phyloP scores from a whole-genome alignment of 108 stramenopile genomes.

The Epipyxis sp. region DNA sequence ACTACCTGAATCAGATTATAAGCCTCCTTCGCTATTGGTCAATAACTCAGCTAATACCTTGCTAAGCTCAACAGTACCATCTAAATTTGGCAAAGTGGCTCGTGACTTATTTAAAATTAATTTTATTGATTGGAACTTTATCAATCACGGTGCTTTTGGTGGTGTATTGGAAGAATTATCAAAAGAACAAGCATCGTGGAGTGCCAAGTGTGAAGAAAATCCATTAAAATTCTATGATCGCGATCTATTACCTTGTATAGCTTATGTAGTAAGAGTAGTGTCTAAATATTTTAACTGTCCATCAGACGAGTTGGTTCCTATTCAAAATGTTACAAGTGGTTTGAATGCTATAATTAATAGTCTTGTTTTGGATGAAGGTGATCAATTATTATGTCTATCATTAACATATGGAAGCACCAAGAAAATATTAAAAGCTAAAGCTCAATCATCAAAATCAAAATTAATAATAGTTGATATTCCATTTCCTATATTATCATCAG shows the following conservation, averaged over 20 bases:
- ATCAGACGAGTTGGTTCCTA: not conserved
- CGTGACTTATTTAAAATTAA: not conserved
- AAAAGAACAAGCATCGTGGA: not conserved
- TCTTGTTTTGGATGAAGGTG: not conserved
- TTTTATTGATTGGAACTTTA: not conserved
- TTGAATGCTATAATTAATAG: not conserved
- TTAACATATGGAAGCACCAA: constrained; percentile 9
- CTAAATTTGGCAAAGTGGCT: not conserved
- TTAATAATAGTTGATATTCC: not conserved
- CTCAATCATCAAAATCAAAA: no score
- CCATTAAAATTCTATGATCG: constrained; percentile 11
- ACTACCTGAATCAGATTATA: not conserved
- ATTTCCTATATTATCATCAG: not conserved
- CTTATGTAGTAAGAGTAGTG: not conserved
- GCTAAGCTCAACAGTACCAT: not conserved
- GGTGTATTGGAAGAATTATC: not conserved
- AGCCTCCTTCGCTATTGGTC: not conserved
- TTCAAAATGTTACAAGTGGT: not conserved
- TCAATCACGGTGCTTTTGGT: constrained; percentile 22
- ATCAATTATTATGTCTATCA: constrained; percentile 1
- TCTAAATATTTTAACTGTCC: not conserved
- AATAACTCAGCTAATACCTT: not conserved
- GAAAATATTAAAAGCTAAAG: not conserved
- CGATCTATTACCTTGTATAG: not conserved
- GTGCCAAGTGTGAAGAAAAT: not conserved